Percentiles rank a stretch among this genome's conserved stretches.
Evolutionary conservation across 2,329 filamentous ascomycete genomes (phyloP).

Genomic region (Alternaria incomplexa): DNA sequence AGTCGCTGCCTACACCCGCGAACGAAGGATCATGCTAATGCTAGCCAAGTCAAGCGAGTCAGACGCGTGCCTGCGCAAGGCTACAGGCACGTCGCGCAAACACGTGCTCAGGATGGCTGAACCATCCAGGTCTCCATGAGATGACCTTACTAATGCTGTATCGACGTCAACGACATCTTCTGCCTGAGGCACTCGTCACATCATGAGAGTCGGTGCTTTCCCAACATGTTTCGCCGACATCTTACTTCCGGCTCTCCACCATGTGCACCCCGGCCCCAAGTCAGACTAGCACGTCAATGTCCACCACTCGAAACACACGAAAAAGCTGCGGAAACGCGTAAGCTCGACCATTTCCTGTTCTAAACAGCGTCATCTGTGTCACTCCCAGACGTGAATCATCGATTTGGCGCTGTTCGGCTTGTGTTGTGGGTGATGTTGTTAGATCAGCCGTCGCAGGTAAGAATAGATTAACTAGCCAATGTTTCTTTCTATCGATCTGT

Average conservation of each 20-base stretch:
- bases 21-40: background rate
- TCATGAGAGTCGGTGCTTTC: constrained; percentile 23
- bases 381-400: constrained; percentile 8
- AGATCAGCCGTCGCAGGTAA: constrained; percentile 4
- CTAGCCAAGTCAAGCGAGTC: background rate
- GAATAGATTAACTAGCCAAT: constrained; percentile 6
- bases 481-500: background rate
- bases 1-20: background rate
- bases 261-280: constrained; percentile 17
- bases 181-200: background rate
- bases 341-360: constrained; percentile 18
- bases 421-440: constrained; percentile 1
- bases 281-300: constrained; percentile 10
- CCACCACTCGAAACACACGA: constrained; percentile 25
- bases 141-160: background rate
- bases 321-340: constrained; percentile 31
- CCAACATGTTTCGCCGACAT: constrained; percentile 34
- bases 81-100: constrained; percentile 1
- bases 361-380: constrained; percentile 20
- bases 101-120: constrained; percentile 6
- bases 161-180: constrained; percentile 8
- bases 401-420: constrained; percentile 14
- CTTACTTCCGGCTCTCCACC: constrained; percentile 39
- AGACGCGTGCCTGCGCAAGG: constrained; percentile 7
- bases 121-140: background rate